Evolutionary conservation across 495 filamentous ascomycete species (phyloP).

Genomic region (Lasiosphaeria hispida): DNA sequence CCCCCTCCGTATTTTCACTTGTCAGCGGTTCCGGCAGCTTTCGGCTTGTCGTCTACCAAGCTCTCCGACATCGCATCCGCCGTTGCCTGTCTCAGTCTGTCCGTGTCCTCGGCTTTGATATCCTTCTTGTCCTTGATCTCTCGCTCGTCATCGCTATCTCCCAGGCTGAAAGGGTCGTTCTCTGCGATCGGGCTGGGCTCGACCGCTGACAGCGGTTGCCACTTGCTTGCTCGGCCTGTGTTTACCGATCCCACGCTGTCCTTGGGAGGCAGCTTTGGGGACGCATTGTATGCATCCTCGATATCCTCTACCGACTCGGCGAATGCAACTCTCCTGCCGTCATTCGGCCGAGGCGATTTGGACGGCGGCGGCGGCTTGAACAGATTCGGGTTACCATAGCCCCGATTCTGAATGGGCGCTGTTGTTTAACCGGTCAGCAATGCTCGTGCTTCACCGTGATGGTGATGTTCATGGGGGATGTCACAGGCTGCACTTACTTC

Average conservation of each 20-base stretch:
- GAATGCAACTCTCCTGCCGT: conserved; percentile 75
- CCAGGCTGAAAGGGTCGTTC: conserved; percentile 93
- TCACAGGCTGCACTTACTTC: conserved; percentile 52
- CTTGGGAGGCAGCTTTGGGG: conserved; percentile 47
- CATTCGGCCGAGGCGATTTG: conserved; percentile 55
- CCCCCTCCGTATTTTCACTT: conserved; percentile 11
- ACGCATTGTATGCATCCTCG: conserved; percentile 62
- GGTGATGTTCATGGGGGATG: not conserved
- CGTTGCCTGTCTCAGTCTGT: conserved; percentile 66
- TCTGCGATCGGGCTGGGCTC: conserved; percentile 86
- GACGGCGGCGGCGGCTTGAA: conserved; percentile 70
- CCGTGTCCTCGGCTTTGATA: conserved; percentile 63
- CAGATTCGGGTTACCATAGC: conserved; percentile 73
- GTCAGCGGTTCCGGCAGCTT: conserved; percentile 7
- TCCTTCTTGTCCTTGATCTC: conserved; percentile 50
- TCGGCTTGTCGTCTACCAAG: conserved; percentile 37
- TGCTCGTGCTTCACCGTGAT: not conserved
- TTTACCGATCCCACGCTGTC: conserved; percentile 24
- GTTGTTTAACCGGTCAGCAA: not conserved
- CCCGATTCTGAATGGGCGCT: conserved; percentile 36
- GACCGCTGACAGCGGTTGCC: conserved; percentile 87
- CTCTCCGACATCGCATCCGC: conserved; percentile 61
- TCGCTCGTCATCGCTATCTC: conserved; percentile 92
- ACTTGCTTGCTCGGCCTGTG: conserved; percentile 77
- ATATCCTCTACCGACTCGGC: conserved; percentile 75